Percentiles rank a stretch among this genome's conserved stretches.
Conservation (phyloP, 768 basidiomycete genomes). For the Mrakia blollopis region DNA sequence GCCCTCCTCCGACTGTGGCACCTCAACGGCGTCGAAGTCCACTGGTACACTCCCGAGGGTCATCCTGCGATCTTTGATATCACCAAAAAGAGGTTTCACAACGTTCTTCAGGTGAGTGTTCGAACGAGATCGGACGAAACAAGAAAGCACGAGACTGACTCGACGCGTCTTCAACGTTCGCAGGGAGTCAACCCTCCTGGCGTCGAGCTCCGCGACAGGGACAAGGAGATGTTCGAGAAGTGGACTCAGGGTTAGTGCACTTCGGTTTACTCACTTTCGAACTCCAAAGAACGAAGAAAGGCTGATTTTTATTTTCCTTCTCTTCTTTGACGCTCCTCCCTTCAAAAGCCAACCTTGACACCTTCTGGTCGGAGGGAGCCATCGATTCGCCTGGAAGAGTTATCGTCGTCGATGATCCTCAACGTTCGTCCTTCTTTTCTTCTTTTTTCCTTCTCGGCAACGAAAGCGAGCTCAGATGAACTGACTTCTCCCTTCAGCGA, state of each 20-base stretch:
- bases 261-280: no score
- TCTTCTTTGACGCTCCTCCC: neutral
- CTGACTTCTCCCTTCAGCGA: neutral
- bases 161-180: neutral
- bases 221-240: conserved; percentile 60
- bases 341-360: conserved; percentile 25
- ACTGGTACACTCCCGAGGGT: conserved; percentile 62
- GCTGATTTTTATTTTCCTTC: neutral
- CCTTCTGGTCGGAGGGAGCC: conserved; percentile 57
- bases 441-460: neutral
- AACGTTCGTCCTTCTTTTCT: conserved; percentile 35
- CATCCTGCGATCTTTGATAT: conserved; percentile 83
- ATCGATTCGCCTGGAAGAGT: conserved; percentile 57
- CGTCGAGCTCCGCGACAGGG: conserved; percentile 69
- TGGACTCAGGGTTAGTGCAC: conserved; percentile 56
- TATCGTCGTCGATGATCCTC: conserved; percentile 68
- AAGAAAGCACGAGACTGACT: neutral
- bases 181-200: conserved; percentile 63
- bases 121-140: neutral
- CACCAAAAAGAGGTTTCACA: conserved; percentile 51
- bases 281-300: neutral
- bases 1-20: conserved; percentile 78
- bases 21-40: conserved; percentile 66
- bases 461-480: neutral
- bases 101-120: conserved; percentile 12